phyloP scores from a whole-genome alignment of 31 red algal species.

The Porphyra umbilicalis region DNA sequence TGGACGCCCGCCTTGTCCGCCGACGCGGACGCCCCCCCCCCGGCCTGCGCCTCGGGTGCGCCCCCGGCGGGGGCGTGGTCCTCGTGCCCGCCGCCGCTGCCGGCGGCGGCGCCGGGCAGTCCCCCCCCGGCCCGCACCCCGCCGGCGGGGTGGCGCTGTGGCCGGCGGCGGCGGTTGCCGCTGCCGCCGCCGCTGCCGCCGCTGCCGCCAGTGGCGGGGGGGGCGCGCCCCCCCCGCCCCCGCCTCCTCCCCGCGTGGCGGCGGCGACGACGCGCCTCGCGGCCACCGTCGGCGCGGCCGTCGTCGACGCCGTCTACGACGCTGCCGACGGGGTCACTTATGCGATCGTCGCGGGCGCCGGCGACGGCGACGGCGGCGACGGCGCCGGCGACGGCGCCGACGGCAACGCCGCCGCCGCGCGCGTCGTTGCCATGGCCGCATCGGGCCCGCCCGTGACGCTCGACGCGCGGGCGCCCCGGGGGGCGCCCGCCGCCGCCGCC shows the following conservation, averaged over 20 bases:
- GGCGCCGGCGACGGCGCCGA: neutral
- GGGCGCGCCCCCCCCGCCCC: neutral
- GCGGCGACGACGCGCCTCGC: neutral
- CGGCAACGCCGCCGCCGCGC: too few relatives aligned
- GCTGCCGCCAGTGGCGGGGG: neutral
- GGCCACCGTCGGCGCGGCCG: neutral
- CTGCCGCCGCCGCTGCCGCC: neutral
- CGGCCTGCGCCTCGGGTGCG: neutral
- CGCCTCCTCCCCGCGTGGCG: neutral
- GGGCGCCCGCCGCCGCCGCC: neutral
- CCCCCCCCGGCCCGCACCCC: neutral
- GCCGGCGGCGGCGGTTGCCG: neutral
- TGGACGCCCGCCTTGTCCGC: too few relatives aligned
- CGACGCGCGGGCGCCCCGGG: too few relatives aligned
- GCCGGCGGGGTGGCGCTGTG: neutral
- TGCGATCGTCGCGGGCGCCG: neutral
- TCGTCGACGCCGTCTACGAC: neutral
- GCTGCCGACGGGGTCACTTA: neutral
- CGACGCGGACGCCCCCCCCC: neutral
- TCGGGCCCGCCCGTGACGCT: too few relatives aligned
- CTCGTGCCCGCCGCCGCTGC: neutral
- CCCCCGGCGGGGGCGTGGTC: neutral
- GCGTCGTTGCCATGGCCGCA: too few relatives aligned
- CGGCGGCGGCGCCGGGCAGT: neutral
- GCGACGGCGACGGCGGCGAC: neutral